Evolutionary conservation across 1,284 basidiomycete species (phyloP), one percentile per base, ranked within the genome.

Genomic region (Irpex lacteus): DNA sequence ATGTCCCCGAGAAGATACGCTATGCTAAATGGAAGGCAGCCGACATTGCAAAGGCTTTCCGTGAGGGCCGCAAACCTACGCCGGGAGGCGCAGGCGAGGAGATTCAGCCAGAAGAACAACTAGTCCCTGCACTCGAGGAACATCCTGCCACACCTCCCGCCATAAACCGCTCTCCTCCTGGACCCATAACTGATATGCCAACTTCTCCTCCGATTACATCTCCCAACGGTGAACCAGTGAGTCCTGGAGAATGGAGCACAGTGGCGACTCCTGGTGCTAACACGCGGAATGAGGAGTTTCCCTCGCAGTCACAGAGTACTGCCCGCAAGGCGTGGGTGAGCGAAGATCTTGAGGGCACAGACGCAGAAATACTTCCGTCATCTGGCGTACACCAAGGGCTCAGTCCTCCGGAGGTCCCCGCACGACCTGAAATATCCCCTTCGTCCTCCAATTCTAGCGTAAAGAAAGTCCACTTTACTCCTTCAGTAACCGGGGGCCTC

Each of bases 11-110:
- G 66, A 96, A 95, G 77, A 85, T 94, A 60, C 88, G 86, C 62
- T 97, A 97, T 75, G 85, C 94, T 5, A 96, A 96, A 77, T 96
- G 95, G 95, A 96, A 95, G 74, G 95, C 95, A 37, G 87, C 90
- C 5, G 93, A 96, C 68, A 95, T 97, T 50, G 85, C 90, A 18
- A 96, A 92, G 74, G 93, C 95, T 1, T 85, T 94, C 72, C 87
- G 94, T n/a, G 94, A 96, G 74, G 94, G 93, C 9, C 84, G 89
- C 32, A 85, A 83, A 65, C 92, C 93, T 54, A 78, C 80, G 0
- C 84, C 91, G 1, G 91, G 88, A 57, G 84, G 76, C 40, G 78
- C 78, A 58, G 75, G 75, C 15, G 77, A 80, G 38, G 57, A 65
- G 21, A 54, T 64, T 15, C 63, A 67, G 38, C 56, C 67, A 4